phyloP scores from a whole-genome alignment of 192 early-diverging fungal genomes.

The Rhizophagus prolifer region DNA sequence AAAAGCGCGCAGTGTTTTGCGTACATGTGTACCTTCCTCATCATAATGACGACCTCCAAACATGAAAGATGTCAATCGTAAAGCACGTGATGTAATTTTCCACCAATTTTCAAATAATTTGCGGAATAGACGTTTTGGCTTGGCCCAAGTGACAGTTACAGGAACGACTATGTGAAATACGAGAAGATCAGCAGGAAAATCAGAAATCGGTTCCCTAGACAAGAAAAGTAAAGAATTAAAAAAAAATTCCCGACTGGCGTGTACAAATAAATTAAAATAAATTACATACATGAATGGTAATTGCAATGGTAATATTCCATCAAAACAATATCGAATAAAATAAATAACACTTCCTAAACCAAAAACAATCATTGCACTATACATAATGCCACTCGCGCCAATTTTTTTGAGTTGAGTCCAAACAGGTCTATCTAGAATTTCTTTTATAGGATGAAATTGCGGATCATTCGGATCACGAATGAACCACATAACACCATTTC shows the following conservation, averaged over 20 bases:
- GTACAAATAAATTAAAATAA: conserved; percentile 25
- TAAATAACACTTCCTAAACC: conserved; percentile 67
- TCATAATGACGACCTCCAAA: conserved; percentile 65
- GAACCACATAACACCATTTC: conserved; percentile 97
- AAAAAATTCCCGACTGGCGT: background rate
- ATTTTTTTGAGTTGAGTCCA: conserved; percentile 82
- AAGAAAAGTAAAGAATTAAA: background rate
- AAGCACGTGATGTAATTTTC: conserved; percentile 54
- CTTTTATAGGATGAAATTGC: conserved; percentile 90
- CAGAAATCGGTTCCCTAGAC: conserved; percentile 64
- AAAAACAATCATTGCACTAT: conserved; percentile 70
- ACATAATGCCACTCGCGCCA: conserved; percentile 78
- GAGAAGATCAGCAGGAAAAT: conserved; percentile 76
- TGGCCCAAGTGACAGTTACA: conserved; percentile 53
- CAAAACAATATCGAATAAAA: conserved; percentile 32
- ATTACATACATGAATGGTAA: conserved; percentile 63
- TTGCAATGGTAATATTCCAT: conserved; percentile 59
- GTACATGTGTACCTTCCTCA: conserved; percentile 72
- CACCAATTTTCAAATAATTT: conserved; percentile 71
- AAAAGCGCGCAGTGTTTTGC: conserved; percentile 54
- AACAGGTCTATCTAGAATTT: conserved; percentile 82
- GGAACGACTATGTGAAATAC: conserved; percentile 77
- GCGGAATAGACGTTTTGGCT: conserved; percentile 60
- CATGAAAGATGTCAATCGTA: conserved; percentile 84
- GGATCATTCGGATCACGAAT: conserved; percentile 97